Conservation (phyloP, 129 eudicot genomes). For the Escallonia rubra region DNA sequence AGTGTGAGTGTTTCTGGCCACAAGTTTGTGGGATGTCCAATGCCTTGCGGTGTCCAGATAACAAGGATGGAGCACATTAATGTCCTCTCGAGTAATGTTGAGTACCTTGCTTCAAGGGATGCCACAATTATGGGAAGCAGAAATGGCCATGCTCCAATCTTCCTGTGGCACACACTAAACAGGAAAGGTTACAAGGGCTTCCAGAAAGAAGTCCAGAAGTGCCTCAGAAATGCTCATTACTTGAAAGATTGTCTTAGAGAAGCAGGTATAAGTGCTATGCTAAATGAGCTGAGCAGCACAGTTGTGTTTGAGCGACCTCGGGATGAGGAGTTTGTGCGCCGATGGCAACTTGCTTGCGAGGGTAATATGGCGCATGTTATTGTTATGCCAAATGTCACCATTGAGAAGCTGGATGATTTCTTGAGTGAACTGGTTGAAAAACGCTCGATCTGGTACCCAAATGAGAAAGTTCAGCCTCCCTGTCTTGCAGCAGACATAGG, state of each 20-base stretch:
- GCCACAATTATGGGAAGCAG: slow-evolving; percentile 99
- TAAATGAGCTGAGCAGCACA: slow-evolving; percentile 94
- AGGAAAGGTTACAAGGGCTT: slow-evolving; percentile 92
- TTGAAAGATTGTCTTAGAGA: slow-evolving; percentile 56
- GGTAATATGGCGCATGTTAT: slow-evolving; percentile 89
- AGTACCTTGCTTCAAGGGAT: slow-evolving; percentile 95
- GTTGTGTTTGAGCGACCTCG: slow-evolving; percentile 93
- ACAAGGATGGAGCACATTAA: slow-evolving; percentile 82
- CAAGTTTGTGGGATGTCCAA: slow-evolving; percentile 92
- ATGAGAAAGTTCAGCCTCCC: slow-evolving; percentile 52
- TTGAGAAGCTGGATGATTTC: slow-evolving; percentile 70
- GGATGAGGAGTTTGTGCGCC: slow-evolving; percentile 82
- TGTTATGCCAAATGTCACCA: slow-evolving; percentile 89
- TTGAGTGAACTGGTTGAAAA: slow-evolving; percentile 53
- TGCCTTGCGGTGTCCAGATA: slow-evolving; percentile 94
- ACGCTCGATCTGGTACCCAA: slow-evolving; percentile 62
- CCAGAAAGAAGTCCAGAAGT: slow-evolving; percentile 96
- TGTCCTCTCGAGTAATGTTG: slow-evolving; percentile 84
- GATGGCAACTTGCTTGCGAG: slow-evolving; percentile 96
- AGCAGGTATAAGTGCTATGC: slow-evolving; percentile 89
- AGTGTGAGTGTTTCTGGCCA: slow-evolving; percentile 96
- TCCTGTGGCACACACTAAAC: slow-evolving; percentile 93
- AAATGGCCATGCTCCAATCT: slow-evolving; percentile 94
- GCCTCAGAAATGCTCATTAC: slow-evolving; percentile 92
- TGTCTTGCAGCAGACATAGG: slow-evolving; percentile 92